Evolutionary conservation across 768 basidiomycete genomes (phyloP).

Genomic region (Auriscalpium vulgare): DNA sequence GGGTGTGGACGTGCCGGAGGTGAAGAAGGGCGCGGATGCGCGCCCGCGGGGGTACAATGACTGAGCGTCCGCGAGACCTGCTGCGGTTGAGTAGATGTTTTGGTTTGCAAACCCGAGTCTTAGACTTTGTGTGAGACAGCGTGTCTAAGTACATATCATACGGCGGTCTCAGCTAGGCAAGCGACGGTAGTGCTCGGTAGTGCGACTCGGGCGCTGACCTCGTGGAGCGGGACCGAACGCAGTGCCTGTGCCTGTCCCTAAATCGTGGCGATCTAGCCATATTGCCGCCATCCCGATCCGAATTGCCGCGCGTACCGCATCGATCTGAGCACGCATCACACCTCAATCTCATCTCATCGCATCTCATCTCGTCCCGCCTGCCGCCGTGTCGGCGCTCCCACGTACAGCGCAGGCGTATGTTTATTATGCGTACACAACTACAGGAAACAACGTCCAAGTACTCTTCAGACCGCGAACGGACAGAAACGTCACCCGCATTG

Average conservation of each 20-base stretch:
- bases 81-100: no score
- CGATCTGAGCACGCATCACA: not conserved
- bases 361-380: not conserved
- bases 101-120: no score
- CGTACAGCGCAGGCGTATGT: no score
- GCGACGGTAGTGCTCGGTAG: no score
- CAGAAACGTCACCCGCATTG: no score
- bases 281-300: not conserved
- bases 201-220: not conserved
- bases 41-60: slow-evolving; percentile 56
- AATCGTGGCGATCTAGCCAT: not conserved
- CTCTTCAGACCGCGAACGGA: no score
- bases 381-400: no score
- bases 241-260: not conserved
- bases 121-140: no score
- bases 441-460: no score
- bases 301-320: not conserved
- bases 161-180: not conserved
- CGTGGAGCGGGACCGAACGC: not conserved
- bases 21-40: slow-evolving; percentile 21
- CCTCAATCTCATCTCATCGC: not conserved
- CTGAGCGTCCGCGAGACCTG: no score
- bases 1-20: slow-evolving; percentile 38
- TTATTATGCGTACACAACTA: no score
- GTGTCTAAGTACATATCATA: no score